These are phyloP conservation scores for Atalantia buxifolia DNA, from an alignment of 345 rosid genomes.

Conservation along the genomic window DNA sequence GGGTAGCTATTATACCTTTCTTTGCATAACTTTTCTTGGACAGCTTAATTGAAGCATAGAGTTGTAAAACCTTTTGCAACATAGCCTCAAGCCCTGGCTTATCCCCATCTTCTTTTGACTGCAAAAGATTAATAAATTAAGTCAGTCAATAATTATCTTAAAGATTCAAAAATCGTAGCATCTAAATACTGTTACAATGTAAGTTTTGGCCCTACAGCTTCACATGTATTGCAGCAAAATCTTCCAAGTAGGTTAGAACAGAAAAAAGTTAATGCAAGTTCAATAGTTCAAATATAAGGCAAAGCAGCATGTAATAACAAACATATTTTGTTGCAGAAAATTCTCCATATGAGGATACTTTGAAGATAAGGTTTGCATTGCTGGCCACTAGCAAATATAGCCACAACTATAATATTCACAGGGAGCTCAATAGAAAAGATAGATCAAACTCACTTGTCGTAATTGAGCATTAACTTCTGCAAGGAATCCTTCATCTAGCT, in stretches of 20 bases:
- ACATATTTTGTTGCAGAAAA: neutral
- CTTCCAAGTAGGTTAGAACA: neutral
- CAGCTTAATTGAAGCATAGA: conserved; percentile 73
- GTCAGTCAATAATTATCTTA: conserved; percentile 1
- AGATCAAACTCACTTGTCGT: conserved; percentile 54
- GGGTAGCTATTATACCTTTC: conserved; percentile 47
- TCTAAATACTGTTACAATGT: neutral
- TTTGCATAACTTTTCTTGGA: conserved; percentile 92
- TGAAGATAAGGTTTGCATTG: neutral
- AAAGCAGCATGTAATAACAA: neutral
- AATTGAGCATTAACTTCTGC: conserved; percentile 89
- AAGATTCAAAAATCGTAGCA: neutral
- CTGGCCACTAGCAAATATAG: conserved; percentile 2
- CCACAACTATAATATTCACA: neutral
- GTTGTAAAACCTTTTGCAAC: conserved; percentile 90
- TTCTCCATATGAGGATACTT: neutral
- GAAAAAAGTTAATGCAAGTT: neutral
- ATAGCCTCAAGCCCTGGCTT: conserved; percentile 91
- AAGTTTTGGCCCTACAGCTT: neutral
- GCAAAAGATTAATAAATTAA: conserved; percentile 18
- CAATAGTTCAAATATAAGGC: neutral
- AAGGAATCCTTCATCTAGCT: conserved; percentile 89
- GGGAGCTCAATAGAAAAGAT: neutral
- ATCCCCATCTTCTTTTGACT: conserved; percentile 89
- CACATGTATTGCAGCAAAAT: neutral